Percentiles rank a stretch among this genome's conserved stretches.
Evolutionary conservation across 192 early-diverging fungal genomes (phyloP).

Genomic region (Umbelopsis ramanniana): DNA sequence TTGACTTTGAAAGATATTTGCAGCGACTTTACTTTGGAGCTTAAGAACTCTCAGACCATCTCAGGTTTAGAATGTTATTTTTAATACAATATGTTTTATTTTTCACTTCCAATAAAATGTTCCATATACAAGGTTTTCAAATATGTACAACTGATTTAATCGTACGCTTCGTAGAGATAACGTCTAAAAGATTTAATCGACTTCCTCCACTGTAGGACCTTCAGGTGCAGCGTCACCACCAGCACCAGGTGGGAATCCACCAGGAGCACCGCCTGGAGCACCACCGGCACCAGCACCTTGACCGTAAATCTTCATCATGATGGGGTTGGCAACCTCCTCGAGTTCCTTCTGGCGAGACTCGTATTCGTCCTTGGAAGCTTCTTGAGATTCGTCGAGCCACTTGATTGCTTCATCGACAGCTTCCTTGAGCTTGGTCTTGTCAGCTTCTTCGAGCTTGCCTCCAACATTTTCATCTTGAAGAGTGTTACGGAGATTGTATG

Average conservation of each 20-base stretch:
- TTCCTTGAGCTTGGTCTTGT: constrained; percentile 84
- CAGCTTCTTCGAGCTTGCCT: constrained; percentile 74
- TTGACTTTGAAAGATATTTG: too few relatives aligned
- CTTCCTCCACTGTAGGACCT: constrained; percentile 36
- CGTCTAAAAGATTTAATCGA: constrained; percentile 25
- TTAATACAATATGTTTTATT: too few relatives aligned
- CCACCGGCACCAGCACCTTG: constrained; percentile 52
- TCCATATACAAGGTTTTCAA: constrained; percentile 18
- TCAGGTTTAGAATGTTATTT: too few relatives aligned
- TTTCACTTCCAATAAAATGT: too few relatives aligned
- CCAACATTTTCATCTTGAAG: constrained; percentile 84
- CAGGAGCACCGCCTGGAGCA: constrained; percentile 3
- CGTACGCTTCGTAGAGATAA: constrained; percentile 8
- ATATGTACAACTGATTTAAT: constrained; percentile 21
- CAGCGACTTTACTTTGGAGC: too few relatives aligned
- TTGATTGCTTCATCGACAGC: constrained; percentile 88
- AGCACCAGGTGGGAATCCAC: constrained; percentile 21
- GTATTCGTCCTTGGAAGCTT: constrained; percentile 96
- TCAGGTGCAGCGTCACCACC: constrained; percentile 12
- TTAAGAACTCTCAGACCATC: too few relatives aligned
- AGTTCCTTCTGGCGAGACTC: constrained; percentile 91
- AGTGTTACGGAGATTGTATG: constrained; percentile 98
- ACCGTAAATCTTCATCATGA: constrained; percentile 96
- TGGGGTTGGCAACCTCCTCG: constrained; percentile 91
- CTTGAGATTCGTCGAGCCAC: constrained; percentile 90